A percentile compares a stretch with the other conserved stretches of the same genome.
Conservation (phyloP, 2,329 filamentous ascomycete genomes). For the Fusarium sp. region DNA sequence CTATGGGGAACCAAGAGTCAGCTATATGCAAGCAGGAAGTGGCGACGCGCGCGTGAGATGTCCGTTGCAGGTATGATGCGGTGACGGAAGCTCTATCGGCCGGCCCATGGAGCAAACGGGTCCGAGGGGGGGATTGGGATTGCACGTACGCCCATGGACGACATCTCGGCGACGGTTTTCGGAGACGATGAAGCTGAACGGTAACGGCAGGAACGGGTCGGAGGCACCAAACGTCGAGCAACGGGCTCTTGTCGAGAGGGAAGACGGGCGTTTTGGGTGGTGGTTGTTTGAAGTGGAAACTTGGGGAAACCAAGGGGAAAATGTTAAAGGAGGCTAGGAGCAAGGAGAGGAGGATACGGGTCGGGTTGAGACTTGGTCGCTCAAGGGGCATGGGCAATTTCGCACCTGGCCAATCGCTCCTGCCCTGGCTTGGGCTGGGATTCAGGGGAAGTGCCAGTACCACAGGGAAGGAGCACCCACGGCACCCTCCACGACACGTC, state of each 20-base stretch:
- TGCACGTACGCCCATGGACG: slow-evolving; percentile 48
- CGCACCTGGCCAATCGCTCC: slow-evolving; percentile 47
- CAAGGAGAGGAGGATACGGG: slow-evolving; percentile 43
- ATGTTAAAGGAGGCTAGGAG: slow-evolving; percentile 46
- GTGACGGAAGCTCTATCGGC: slow-evolving; percentile 40
- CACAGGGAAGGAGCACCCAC: slow-evolving; percentile 26
- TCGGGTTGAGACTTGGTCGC: slow-evolving; percentile 36
- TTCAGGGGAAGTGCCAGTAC: slow-evolving; percentile 43
- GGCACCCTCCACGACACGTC: slow-evolving; percentile 28
- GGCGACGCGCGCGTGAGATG: slow-evolving; percentile 26
- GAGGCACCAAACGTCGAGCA: slow-evolving; percentile 35
- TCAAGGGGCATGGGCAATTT: slow-evolving; percentile 47
- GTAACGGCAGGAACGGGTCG: slow-evolving; percentile 31
- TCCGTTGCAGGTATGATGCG: slow-evolving; percentile 21
- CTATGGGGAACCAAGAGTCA: slow-evolving; percentile 56
- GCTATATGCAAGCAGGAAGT: slow-evolving; percentile 31
- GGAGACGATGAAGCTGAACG: slow-evolving; percentile 28
- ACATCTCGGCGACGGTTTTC: slow-evolving; percentile 44
- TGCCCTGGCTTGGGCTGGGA: slow-evolving; percentile 36
- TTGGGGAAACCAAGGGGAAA: slow-evolving; percentile 45
- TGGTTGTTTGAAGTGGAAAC: slow-evolving; percentile 43
- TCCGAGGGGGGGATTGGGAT: slow-evolving; percentile 19
- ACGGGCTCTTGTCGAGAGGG: slow-evolving; percentile 36
- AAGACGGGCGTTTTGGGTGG: slow-evolving; percentile 36
- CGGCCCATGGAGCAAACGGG: slow-evolving; percentile 26